Evolutionary conservation across 345 rosid species (phyloP).

Genomic region (Excoecaria cochinchinensis): DNA sequence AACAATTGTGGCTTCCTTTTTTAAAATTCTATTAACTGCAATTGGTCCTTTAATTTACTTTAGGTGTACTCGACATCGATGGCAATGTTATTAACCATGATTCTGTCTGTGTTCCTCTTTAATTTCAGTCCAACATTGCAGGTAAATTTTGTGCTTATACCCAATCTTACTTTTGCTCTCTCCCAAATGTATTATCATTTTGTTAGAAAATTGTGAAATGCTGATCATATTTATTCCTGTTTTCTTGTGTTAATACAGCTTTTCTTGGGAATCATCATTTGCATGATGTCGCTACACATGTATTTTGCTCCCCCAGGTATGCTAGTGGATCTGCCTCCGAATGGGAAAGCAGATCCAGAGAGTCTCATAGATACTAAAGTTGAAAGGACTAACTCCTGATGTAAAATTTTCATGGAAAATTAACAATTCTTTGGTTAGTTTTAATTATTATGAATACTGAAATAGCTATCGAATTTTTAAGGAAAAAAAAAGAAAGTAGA

Average conservation of each 20-base stretch:
- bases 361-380: slow-evolving; percentile 50
- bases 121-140: slow-evolving; percentile 69
- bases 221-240: neutral
- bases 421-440: neutral
- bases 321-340: slow-evolving; percentile 62
- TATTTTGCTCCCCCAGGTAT: slow-evolving; percentile 75
- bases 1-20: neutral
- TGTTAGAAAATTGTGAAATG: neutral
- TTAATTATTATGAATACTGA: neutral
- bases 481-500: neutral
- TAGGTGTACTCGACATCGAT: slow-evolving; percentile 85
- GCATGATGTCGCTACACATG: slow-evolving; percentile 97
- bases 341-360: slow-evolving; percentile 49
- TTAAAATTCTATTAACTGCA: neutral
- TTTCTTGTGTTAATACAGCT: slow-evolving; percentile 54
- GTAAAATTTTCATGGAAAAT: neutral
- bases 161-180: neutral
- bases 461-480: neutral
- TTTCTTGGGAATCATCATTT: slow-evolving; percentile 83
- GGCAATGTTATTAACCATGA: slow-evolving; percentile 85
- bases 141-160: slow-evolving; percentile 28
- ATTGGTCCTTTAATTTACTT: neutral
- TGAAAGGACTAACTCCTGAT: slow-evolving; percentile 62
- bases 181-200: neutral
- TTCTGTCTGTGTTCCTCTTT: slow-evolving; percentile 67